phyloP scores from a whole-genome alignment of 2,329 filamentous ascomycete genomes.

The Colletotrichum magnum region DNA sequence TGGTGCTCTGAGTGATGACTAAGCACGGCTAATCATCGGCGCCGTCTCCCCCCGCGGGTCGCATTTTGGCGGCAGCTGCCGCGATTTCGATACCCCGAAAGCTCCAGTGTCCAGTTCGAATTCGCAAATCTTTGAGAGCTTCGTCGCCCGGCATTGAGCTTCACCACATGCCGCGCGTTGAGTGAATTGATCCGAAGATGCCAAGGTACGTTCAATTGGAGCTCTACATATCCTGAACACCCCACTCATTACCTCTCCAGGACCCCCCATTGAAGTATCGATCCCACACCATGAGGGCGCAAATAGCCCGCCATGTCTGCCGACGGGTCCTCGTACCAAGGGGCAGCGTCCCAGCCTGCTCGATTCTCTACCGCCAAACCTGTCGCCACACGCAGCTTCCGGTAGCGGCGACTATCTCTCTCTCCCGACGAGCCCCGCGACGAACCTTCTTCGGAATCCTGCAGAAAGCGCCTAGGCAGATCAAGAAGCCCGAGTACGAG shows the following conservation, averaged over 20 bases:
- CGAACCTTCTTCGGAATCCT: conserved; percentile 75
- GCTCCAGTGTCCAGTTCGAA: conserved; percentile 28
- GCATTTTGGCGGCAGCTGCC: conserved; percentile 34
- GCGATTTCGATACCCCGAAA: conserved; percentile 26
- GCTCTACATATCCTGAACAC: neutral
- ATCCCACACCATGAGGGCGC: conserved; percentile 59
- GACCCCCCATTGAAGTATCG: conserved; percentile 26
- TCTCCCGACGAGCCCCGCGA: conserved; percentile 43
- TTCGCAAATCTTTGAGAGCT: conserved; percentile 38
- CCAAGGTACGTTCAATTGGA: conserved; percentile 24
- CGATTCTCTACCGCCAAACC: conserved; percentile 47
- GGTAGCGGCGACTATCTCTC: conserved; percentile 42
- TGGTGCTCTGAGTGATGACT: conserved; percentile 16
- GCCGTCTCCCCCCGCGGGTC: conserved; percentile 15
- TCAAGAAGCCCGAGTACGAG: conserved; percentile 75
- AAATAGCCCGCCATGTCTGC: conserved; percentile 60
- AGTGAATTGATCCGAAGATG: conserved; percentile 27
- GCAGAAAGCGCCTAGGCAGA: conserved; percentile 68
- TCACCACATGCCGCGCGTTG: conserved; percentile 35
- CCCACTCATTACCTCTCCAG: conserved; percentile 16
- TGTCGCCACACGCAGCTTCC: conserved; percentile 45
- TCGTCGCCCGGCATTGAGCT: conserved; percentile 33
- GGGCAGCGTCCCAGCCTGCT: conserved; percentile 51
- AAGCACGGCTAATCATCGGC: conserved; percentile 36
- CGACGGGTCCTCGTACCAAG: conserved; percentile 54